These are phyloP conservation scores for Backusella mclennaniae DNA, from an alignment of 192 early-diverging fungal species.

Conservation along the genomic window DNA sequence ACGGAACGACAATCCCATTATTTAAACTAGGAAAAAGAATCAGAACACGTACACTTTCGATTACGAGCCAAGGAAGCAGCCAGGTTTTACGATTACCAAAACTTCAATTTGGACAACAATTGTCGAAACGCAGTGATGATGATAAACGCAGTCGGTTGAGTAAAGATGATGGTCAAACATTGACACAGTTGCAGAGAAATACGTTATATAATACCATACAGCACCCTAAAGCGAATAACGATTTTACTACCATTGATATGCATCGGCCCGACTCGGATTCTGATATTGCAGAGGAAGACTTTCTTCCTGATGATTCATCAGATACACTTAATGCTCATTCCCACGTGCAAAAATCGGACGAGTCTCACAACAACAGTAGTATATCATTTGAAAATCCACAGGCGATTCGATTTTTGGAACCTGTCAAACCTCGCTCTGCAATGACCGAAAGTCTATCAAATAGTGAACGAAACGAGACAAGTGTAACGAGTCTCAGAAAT, in stretches of 20 bases:
- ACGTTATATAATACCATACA: constrained; percentile 31
- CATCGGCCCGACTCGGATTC: constrained; percentile 6
- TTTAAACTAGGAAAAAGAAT: constrained; percentile 61
- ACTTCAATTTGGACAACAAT: constrained; percentile 29
- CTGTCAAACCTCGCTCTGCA: constrained; percentile 26
- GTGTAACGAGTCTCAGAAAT: constrained; percentile 6
- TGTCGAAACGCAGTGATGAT: constrained; percentile 15
- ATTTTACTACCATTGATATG: not conserved
- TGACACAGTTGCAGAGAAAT: constrained; percentile 27
- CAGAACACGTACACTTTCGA: constrained; percentile 33
- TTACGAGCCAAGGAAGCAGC: constrained; percentile 19
- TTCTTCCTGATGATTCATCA: not conserved
- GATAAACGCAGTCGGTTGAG: constrained; percentile 10
- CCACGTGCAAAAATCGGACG: not conserved
- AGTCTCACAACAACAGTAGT: constrained; percentile 1
- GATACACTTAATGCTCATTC: not conserved
- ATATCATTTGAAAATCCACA: constrained; percentile 18
- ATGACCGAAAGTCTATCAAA: not conserved
- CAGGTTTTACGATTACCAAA: constrained; percentile 34
- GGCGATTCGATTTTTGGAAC: constrained; percentile 34
- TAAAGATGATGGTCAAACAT: not conserved
- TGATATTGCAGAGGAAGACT: constrained; percentile 11
- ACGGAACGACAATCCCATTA: constrained; percentile 78
- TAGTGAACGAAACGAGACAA: constrained; percentile 14
- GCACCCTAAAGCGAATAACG: not conserved